Base-by-base conservation (phyloP, 129 eudicot genomes). In the Gnaphalium uliginosum region DNA sequence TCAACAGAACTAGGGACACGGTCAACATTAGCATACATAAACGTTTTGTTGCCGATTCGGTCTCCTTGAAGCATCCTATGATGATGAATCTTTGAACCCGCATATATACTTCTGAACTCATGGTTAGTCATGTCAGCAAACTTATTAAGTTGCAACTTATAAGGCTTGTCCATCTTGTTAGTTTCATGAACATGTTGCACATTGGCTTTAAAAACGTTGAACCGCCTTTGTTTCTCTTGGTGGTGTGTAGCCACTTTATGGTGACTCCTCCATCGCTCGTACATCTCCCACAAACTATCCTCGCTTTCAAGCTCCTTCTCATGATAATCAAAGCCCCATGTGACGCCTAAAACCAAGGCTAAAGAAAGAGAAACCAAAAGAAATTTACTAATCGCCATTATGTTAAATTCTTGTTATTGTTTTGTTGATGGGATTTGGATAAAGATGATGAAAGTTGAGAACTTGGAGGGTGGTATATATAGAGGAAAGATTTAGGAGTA, bases 81-180 rank as follows among this genome's bases (percentile, higher is more conserved):
- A 76, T 92, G 96, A 75, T 74, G 86, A 32, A 89, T 77, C 82
- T 81, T 89, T 22, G 95, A 86, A 43, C 94, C 92, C 1, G 95
- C 96, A 18, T 84, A 90, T 23, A 81, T 1, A 78, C 64, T 84
- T 43, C 81, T 72, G 80, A 92, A 92, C 85, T 92, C 98, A 43
- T 89, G 92, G 88, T 74, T 86, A 54, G 96, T 92, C 89, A 89
- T 81, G 77, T 92, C 98, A 18, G 95, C 96, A 79, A 89, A 92
- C 85, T 89, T 92, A 78, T 92, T 92, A 69, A 92, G 87, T 78
- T 82, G 79, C 66, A 92, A 54, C 85, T 92, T 92, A 75, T 92
- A 92, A 54, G 98, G 98, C 89, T 81, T 88, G 57, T 87, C 90
- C 90, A 78, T 77, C 88, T 92, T 89, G 86, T 92, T 92, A 53